Conservation (phyloP, 2,329 filamentous ascomycete genomes). For the Aspergillus pseudoterreus region DNA sequence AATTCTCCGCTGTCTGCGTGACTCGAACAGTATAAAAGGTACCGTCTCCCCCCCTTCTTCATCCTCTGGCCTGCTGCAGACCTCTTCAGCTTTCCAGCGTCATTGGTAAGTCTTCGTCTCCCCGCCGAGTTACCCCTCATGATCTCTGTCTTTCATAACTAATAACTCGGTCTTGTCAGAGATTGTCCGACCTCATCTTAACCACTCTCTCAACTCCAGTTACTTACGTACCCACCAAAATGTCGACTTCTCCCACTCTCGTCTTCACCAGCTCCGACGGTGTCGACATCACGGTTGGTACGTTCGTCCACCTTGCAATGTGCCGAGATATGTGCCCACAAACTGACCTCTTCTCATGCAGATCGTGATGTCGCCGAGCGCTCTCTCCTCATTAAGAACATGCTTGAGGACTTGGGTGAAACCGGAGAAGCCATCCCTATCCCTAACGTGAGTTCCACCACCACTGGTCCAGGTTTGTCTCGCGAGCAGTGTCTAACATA, state of each 20-base stretch:
- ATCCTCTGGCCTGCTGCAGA: neutral
- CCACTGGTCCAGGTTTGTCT: neutral
- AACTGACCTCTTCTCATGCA: slow-evolving; percentile 40
- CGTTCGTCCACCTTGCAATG: slow-evolving; percentile 18
- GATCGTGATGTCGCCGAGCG: slow-evolving; percentile 85
- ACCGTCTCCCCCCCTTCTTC: neutral
- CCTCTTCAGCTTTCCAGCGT: neutral
- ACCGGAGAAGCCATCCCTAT: slow-evolving; percentile 63
- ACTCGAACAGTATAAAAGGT: neutral
- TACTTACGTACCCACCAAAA: neutral
- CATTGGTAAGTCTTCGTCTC: neutral
- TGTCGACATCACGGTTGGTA: slow-evolving; percentile 50
- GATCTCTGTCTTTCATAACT: neutral
- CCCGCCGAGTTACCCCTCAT: neutral
- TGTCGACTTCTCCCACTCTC: slow-evolving; percentile 4
- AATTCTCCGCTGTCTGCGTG: neutral
- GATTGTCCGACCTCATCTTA: neutral
- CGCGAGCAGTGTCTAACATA: neutral
- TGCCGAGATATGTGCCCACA: slow-evolving; percentile 5
- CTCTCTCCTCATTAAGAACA: slow-evolving; percentile 94
- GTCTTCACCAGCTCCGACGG: slow-evolving; percentile 15
- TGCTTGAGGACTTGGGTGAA: slow-evolving; percentile 88
- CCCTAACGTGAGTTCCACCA: slow-evolving; percentile 48
- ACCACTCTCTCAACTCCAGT: neutral
- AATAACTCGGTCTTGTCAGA: neutral